phyloP scores from a whole-genome alignment of 257 asterid genomes.

The Solanum verrucosum region DNA sequence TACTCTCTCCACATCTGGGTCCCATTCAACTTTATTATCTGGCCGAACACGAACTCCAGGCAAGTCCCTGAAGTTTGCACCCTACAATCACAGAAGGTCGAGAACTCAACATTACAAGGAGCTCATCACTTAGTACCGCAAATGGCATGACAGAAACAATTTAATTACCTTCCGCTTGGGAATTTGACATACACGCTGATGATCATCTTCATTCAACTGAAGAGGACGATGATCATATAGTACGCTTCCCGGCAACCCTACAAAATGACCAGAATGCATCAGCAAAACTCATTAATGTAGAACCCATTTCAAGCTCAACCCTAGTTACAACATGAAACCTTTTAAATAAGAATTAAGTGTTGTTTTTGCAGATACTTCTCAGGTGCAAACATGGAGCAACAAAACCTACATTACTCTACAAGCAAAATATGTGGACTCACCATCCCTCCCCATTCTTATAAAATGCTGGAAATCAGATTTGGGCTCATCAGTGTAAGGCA shows the following conservation, averaged over 20 bases:
- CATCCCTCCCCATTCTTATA: slow-evolving; percentile 17
- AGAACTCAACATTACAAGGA: neutral
- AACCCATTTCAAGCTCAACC: neutral
- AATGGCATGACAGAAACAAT: neutral
- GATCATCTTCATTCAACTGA: slow-evolving; percentile 20
- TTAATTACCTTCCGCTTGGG: slow-evolving; percentile 24
- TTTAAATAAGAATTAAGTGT: neutral
- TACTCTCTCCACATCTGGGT: slow-evolving; percentile 12
- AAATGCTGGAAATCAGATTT: slow-evolving; percentile 14
- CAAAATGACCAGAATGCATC: neutral
- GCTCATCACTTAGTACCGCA: neutral
- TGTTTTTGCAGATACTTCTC: neutral
- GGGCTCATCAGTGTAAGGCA: slow-evolving; percentile 10
- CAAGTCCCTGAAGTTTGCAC: slow-evolving; percentile 33
- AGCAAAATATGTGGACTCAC: slow-evolving; percentile 6
- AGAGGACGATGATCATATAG: slow-evolving; percentile 27
- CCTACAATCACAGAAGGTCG: slow-evolving; percentile 5
- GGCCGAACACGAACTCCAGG: slow-evolving; percentile 22
- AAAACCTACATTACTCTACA: neutral
- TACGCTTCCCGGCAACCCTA: neutral
- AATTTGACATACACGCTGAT: slow-evolving; percentile 22
- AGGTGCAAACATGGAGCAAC: neutral
- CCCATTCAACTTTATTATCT: slow-evolving; percentile 7
- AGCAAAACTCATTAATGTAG: neutral
- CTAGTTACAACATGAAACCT: neutral